Conservation (phyloP, 805 yeast genomes). For the Candida xyloterini region DNA sequence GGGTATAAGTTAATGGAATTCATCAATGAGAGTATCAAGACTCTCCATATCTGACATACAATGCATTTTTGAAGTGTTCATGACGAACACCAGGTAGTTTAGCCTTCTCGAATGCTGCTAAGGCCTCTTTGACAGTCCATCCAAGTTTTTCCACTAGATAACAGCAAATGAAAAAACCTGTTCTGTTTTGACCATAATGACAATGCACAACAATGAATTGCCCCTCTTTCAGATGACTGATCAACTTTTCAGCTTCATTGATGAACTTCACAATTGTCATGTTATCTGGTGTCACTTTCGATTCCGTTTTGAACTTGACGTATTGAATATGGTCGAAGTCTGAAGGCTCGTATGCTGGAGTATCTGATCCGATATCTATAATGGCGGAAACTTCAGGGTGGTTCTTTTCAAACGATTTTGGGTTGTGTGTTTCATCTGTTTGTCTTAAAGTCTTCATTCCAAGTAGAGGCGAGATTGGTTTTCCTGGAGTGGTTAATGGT, state of each 20-base stretch:
- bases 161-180: constrained; percentile 71
- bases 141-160: constrained; percentile 60
- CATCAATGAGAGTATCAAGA: background rate
- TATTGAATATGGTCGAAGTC: constrained; percentile 53
- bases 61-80: constrained; percentile 70
- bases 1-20: constrained; percentile 3
- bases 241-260: constrained; percentile 47
- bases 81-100: constrained; percentile 74
- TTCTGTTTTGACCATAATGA: constrained; percentile 78
- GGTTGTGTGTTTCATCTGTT: constrained; percentile 60
- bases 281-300: constrained; percentile 70
- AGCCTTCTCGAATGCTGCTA: constrained; percentile 53
- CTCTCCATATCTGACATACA: constrained; percentile 59
- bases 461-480: constrained; percentile 45
- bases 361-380: constrained; percentile 66
- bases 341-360: constrained; percentile 68
- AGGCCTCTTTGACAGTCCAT: constrained; percentile 61
- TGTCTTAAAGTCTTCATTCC: constrained; percentile 77
- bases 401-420: constrained; percentile 45
- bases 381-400: constrained; percentile 56
- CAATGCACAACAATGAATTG: constrained; percentile 67
- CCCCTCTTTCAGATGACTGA: constrained; percentile 21
- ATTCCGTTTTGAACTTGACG: constrained; percentile 73
- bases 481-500: constrained; percentile 32
- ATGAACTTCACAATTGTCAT: constrained; percentile 56